Evolutionary conservation across 2,329 filamentous ascomycete genomes (phyloP), one percentile per base, ranked within the genome.

Genomic region (Macrophomina pseudophaseolina): DNA sequence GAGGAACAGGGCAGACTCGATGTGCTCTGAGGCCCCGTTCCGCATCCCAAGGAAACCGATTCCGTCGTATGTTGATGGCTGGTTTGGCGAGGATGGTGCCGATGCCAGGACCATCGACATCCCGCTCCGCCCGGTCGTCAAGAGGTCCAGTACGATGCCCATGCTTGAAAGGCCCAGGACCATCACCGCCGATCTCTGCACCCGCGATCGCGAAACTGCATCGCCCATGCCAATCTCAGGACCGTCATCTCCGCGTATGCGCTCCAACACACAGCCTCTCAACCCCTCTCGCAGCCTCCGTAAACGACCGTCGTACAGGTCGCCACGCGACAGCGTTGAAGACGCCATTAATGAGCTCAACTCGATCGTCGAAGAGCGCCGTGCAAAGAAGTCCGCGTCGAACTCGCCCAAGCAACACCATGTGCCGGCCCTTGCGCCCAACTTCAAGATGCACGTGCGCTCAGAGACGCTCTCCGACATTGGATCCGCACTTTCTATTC

Each of bases 381-480:
- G 77, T n/a, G 79, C 66, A 14, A 32, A 75, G 67, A 62, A 64
- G 28, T 72, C 74, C 35, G 76, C 73, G 0, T 70, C 72, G 30
- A 72, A 71, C 33, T 68, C 72, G 9, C 78, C 77, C 0, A 76
- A 76, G 23, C 74, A 74, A 11, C 74, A 77, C 65, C 81, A 83
- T 68, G 74, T 83, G 0, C 79, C 81, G n/a, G 80, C 81, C 64
- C 78, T 84, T 30, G 82, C 81, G 3, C 82, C 82, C 5, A 72
- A 74, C 0, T 80, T 82, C 75, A 74, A 77, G 30, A 77, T 83
- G 69, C 76, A 78, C n/a, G 81, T 81, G 16, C 76, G 82, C 66
- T 80, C 80, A 5, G 78, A 83, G 68, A 83, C 82, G 0, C 77
- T 84, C n/a, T 80, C 75, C 4, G 80, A 82, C 44, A 84, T 83